phyloP scores from a whole-genome alignment of 73 alveolate species.

The Paramecium primaurelia region DNA sequence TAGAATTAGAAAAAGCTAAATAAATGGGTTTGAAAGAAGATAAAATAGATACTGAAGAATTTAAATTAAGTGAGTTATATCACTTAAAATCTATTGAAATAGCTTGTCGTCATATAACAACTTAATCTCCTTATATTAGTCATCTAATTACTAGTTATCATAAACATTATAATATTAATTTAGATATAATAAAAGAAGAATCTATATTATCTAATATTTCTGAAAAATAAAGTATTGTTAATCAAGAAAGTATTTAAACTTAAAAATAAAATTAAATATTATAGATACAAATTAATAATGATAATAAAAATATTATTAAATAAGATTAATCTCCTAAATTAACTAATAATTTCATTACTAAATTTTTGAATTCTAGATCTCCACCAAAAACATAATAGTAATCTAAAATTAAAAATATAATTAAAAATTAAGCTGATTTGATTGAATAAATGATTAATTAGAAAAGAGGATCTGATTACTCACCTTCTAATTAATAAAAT shows the following conservation, averaged over 20 bases:
- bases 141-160: conserved; percentile 55
- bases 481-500: background rate
- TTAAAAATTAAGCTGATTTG: background rate
- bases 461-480: background rate
- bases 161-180: conserved; percentile 48
- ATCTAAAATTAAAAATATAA: background rate
- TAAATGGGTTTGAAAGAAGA: background rate
- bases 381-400: background rate
- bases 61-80: conserved; percentile 36
- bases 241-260: background rate
- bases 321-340: conserved; percentile 22
- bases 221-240: background rate
- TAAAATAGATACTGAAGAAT: conserved; percentile 53
- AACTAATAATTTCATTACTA: background rate
- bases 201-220: background rate
- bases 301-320: background rate
- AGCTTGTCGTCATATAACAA: conserved; percentile 41
- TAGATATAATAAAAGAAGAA: conserved; percentile 37
- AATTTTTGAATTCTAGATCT: background rate
- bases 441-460: conserved; percentile 10
- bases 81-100: conserved; percentile 55
- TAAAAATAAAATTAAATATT: background rate
- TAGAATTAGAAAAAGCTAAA: conserved; percentile 47
- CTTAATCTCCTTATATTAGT: conserved; percentile 44
- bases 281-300: background rate